phyloP scores from a whole-genome alignment of 163 green algal genomes.

The Volvox carteri region DNA sequence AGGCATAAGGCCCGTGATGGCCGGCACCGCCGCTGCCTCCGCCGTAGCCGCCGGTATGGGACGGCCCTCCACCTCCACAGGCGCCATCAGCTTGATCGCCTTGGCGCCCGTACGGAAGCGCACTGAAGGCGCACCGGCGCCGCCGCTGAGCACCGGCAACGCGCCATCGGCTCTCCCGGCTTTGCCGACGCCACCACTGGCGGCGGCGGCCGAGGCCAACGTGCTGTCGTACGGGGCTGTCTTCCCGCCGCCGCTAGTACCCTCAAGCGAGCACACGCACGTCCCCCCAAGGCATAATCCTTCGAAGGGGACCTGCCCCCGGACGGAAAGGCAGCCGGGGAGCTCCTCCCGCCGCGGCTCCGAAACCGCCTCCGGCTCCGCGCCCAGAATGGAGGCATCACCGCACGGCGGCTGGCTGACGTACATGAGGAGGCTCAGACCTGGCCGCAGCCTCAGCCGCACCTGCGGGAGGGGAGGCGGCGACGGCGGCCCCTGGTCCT shows the following conservation, averaged over 20 bases:
- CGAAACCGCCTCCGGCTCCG: background rate
- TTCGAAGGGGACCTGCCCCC: too few relatives aligned
- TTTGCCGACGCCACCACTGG: background rate
- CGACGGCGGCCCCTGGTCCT: background rate
- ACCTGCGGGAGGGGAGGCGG: background rate
- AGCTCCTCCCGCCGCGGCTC: background rate
- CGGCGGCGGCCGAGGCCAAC: background rate
- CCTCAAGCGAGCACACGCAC: too few relatives aligned
- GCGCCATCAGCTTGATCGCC: constrained; percentile 61
- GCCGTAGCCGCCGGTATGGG: background rate
- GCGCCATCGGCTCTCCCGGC: background rate
- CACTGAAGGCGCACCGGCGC: background rate
- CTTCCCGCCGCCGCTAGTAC: too few relatives aligned
- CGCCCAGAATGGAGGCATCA: constrained; percentile 82
- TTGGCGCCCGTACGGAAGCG: constrained; percentile 77
- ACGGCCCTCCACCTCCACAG: background rate
- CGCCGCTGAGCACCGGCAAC: background rate
- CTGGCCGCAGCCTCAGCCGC: constrained; percentile 65
- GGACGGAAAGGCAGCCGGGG: too few relatives aligned
- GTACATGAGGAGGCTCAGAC: constrained; percentile 86
- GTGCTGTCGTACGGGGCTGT: background rate
- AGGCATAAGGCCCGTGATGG: too few relatives aligned
- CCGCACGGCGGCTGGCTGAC: constrained; percentile 89
- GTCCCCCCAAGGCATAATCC: too few relatives aligned
- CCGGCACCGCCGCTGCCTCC: too few relatives aligned